Conservation (phyloP, 441 rosid genomes). For the Viola pubescens region DNA sequence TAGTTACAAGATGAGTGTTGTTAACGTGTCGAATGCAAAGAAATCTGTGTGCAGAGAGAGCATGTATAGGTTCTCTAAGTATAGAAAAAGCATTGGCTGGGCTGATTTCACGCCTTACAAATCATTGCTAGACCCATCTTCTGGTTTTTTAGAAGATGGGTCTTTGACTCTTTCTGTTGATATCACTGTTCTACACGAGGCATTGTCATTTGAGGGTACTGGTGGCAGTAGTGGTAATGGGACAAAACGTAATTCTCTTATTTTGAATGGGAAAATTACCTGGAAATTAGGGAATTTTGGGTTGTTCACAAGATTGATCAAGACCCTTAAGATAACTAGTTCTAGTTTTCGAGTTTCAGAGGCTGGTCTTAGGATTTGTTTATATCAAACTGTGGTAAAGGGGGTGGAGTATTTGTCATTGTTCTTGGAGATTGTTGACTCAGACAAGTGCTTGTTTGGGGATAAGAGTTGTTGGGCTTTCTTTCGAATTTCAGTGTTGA, state of each 20-base stretch:
- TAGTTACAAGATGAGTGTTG: conserved; percentile 57
- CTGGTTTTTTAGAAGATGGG: conserved; percentile 55
- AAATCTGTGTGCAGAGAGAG: conserved; percentile 61
- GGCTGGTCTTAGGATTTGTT: conserved; percentile 62
- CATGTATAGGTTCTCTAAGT: conserved; percentile 65
- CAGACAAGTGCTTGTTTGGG: conserved; percentile 33
- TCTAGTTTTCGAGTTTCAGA: conserved; percentile 78
- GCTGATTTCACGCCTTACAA: conserved; percentile 63
- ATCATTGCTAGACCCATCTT: conserved; percentile 51
- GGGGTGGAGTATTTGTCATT: conserved; percentile 58
- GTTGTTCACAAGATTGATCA: conserved; percentile 65
- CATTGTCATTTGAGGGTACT: conserved; percentile 31
- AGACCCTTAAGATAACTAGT: conserved; percentile 75
- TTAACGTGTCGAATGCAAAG: conserved; percentile 51
- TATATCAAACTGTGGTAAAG: conserved; percentile 51
- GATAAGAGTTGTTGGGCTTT: conserved; percentile 79
- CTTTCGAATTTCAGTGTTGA: conserved; percentile 72
- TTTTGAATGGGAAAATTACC: conserved; percentile 62
- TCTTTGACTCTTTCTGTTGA: conserved; percentile 54
- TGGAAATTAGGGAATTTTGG: conserved; percentile 79
- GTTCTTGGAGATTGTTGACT: conserved; percentile 78
- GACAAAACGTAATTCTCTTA: conserved; percentile 27
- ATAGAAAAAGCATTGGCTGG: conserved; percentile 81
- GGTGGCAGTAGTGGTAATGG: conserved; percentile 35
- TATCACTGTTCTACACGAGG: conserved; percentile 57